Evolutionary conservation across 2,329 filamentous ascomycete species (phyloP).

Genomic region (Neonectria sp.): DNA sequence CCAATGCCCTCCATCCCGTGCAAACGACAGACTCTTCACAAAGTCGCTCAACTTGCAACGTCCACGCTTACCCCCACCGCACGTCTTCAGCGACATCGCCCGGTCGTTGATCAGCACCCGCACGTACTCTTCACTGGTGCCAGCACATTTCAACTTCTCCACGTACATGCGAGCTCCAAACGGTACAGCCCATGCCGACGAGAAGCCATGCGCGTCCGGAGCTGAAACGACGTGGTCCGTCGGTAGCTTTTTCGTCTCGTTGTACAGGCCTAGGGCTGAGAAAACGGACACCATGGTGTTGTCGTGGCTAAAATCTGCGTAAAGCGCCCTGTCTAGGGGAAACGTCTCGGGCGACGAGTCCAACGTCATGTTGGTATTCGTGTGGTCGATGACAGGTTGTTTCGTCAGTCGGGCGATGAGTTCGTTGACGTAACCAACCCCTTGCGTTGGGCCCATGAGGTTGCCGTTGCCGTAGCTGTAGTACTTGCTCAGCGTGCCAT

Average conservation of each 20-base stretch:
- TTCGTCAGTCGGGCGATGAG: slow-evolving; percentile 85
- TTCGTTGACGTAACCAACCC: slow-evolving; percentile 91
- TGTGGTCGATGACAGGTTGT: slow-evolving; percentile 78
- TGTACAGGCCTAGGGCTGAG: slow-evolving; percentile 84
- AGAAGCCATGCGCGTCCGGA: slow-evolving; percentile 75
- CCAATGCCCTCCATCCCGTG: slow-evolving; percentile 81
- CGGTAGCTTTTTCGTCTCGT: slow-evolving; percentile 70
- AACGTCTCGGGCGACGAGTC: slow-evolving; percentile 79
- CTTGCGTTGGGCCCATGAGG: slow-evolving; percentile 85
- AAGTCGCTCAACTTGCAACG: slow-evolving; percentile 80
- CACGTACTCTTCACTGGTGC: slow-evolving; percentile 75
- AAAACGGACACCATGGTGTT: slow-evolving; percentile 87
- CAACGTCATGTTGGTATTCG: slow-evolving; percentile 83
- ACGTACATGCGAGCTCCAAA: slow-evolving; percentile 88
- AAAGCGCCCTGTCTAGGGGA: slow-evolving; percentile 77
- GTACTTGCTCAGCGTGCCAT: slow-evolving; percentile 84
- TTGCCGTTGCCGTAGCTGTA: slow-evolving; percentile 87
- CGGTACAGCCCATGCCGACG: slow-evolving; percentile 84
- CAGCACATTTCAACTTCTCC: slow-evolving; percentile 84
- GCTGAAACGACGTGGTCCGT: slow-evolving; percentile 66
- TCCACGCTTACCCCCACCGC: slow-evolving; percentile 78
- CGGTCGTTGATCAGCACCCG: slow-evolving; percentile 88
- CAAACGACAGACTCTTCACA: slow-evolving; percentile 83
- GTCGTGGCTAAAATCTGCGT: slow-evolving; percentile 94
- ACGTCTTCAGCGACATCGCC: slow-evolving; percentile 80